Conservation (phyloP, 1,284 basidiomycete genomes). For the Lentinus polychrous region DNA sequence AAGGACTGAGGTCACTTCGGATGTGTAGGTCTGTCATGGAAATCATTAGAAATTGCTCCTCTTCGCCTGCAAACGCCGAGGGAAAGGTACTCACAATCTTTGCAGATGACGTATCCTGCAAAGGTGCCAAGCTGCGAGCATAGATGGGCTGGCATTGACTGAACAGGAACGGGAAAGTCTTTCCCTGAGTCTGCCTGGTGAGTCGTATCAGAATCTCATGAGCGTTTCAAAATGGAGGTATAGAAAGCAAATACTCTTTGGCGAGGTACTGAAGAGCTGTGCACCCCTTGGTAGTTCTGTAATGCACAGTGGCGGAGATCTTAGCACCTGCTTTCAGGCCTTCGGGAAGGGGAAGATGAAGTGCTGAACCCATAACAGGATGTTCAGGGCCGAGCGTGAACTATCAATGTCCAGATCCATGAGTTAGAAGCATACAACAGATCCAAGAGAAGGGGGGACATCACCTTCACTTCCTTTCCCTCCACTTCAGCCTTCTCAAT, state of each 20-base stretch:
- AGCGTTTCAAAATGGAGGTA: not conserved
- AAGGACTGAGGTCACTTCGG: constrained; percentile 67
- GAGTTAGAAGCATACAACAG: not conserved
- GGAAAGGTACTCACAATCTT: constrained; percentile 49
- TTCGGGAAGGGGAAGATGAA: constrained; percentile 45
- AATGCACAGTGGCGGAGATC: constrained; percentile 55
- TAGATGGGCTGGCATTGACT: constrained; percentile 95
- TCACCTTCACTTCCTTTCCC: constrained; percentile 42
- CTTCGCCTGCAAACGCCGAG: not conserved
- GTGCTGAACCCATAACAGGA: constrained; percentile 63
- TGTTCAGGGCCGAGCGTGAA: constrained; percentile 7
- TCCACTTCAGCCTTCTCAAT: constrained; percentile 55
- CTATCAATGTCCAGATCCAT: constrained; percentile 6
- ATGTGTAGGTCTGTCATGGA: constrained; percentile 62
- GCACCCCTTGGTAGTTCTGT: constrained; percentile 72
- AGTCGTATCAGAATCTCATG: not conserved
- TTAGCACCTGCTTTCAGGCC: constrained; percentile 35
- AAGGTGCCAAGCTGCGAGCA: constrained; percentile 71
- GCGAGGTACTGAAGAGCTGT: constrained; percentile 93
- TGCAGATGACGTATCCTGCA: constrained; percentile 77
- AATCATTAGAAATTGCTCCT: constrained; percentile 14
- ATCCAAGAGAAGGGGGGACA: constrained; percentile 15
- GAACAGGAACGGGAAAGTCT: constrained; percentile 84
- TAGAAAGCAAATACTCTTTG: constrained; percentile 51
- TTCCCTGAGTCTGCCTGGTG: constrained; percentile 83